Evolutionary conservation across 495 filamentous ascomycete species (phyloP).

Genomic region (Penicillium antarcticum): DNA sequence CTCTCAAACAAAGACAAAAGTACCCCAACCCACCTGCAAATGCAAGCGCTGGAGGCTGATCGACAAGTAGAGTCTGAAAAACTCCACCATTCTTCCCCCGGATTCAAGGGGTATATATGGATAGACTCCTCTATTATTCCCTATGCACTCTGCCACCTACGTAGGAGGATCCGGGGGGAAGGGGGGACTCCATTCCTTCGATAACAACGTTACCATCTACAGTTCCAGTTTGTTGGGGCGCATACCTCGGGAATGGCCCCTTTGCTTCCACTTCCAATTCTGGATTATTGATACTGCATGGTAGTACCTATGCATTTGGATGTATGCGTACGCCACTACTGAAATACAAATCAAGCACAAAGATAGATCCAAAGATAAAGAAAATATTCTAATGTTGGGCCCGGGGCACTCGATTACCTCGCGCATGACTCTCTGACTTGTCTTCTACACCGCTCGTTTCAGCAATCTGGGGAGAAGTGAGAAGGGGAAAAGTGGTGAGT

Average conservation of each 20-base stretch:
- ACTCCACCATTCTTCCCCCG: conserved; percentile 9
- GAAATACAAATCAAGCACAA: too few relatives aligned
- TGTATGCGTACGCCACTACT: too few relatives aligned
- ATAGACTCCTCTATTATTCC: neutral
- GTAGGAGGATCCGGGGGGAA: neutral
- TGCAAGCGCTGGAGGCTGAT: neutral
- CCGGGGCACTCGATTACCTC: neutral
- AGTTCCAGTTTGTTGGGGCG: too few relatives aligned
- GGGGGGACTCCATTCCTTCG: neutral
- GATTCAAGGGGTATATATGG: conserved; percentile 3
- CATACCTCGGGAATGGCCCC: too few relatives aligned
- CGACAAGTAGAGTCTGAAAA: neutral
- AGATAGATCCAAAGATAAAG: neutral
- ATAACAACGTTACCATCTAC: too few relatives aligned
- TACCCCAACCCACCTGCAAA: neutral
- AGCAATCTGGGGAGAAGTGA: neutral
- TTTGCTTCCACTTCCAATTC: too few relatives aligned
- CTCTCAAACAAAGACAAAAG: neutral
- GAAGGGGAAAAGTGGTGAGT: conserved; percentile 2
- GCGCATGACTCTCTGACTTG: conserved; percentile 3
- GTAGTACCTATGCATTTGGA: too few relatives aligned
- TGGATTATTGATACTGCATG: too few relatives aligned
- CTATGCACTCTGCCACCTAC: conserved; percentile 1
- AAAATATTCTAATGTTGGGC: neutral
- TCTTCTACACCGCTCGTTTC: conserved; percentile 5